A percentile compares a stretch with the other conserved stretches of the same genome.
Evolutionary conservation across 2,329 filamentous ascomycete genomes (phyloP).

Genomic region (Furcasterigmium furcatum): DNA sequence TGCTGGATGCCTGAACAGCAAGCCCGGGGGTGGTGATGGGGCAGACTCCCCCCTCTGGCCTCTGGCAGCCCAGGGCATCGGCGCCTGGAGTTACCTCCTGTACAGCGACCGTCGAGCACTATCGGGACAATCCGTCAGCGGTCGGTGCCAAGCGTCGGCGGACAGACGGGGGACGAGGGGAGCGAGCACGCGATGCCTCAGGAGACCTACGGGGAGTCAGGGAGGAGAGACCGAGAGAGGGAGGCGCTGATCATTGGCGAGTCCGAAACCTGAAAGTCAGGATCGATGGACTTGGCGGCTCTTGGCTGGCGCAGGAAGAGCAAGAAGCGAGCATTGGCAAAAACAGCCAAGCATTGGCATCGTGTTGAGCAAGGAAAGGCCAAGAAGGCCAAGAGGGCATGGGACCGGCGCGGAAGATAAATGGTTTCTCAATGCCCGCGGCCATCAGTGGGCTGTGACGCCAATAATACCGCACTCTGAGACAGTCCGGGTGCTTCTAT

Average conservation of each 20-base stretch:
- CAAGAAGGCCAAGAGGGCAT: background rate
- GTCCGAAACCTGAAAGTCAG: constrained; percentile 1
- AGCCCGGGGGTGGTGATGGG: too few species aligned
- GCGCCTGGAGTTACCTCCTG: too few species aligned
- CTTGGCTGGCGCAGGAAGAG: constrained; percentile 3
- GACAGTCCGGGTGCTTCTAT: background rate
- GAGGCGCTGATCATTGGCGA: background rate
- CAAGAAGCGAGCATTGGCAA: constrained; percentile 2
- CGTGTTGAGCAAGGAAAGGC: constrained; percentile 1
- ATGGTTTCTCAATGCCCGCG: constrained; percentile 1
- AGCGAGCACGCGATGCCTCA: too few species aligned
- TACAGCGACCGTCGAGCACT: too few species aligned
- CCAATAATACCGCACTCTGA: background rate
- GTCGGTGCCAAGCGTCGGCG: too few species aligned
- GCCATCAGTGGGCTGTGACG: background rate
- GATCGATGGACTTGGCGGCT: constrained; percentile 1
- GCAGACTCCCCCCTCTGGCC: too few species aligned
- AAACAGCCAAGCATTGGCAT: constrained; percentile 1
- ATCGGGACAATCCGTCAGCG: too few species aligned
- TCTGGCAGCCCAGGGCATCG: too few species aligned
- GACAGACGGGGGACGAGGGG: too few species aligned
- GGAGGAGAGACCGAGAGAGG: too few species aligned
- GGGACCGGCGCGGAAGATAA: constrained; percentile 2
- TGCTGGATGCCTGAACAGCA: too few species aligned
- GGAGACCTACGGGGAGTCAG: too few species aligned